A percentile compares a stretch with the other conserved stretches of the same genome.
Conservation (phyloP, 768 basidiomycete genomes). For the Hortiboletus campestris region DNA sequence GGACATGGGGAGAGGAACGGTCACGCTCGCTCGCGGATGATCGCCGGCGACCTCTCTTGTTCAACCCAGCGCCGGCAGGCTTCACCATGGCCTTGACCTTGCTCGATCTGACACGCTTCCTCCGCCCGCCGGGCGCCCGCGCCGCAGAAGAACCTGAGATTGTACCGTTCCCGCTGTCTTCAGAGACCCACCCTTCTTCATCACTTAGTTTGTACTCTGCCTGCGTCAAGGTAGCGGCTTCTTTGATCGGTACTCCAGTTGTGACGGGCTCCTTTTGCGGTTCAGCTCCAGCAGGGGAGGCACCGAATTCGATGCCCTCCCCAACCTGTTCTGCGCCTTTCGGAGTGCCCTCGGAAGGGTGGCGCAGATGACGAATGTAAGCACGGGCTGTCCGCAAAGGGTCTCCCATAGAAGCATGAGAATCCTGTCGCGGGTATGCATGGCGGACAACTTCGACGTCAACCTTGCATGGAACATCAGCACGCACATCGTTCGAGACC, state of each 20-base stretch:
- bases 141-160: constrained; percentile 5
- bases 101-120: constrained; percentile 27
- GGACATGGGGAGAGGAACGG: neutral
- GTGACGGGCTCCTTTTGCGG: constrained; percentile 3
- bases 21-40: constrained; percentile 15
- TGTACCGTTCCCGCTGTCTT: constrained; percentile 37
- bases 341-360: constrained; percentile 15
- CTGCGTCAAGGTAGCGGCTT: neutral
- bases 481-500: neutral
- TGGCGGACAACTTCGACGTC: constrained; percentile 63
- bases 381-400: constrained; percentile 5
- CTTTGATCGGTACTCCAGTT: neutral
- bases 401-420: neutral
- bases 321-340: constrained; percentile 27
- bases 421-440: constrained; percentile 24
- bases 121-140: constrained; percentile 12
- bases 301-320: constrained; percentile 15
- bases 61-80: neutral
- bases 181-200: constrained; percentile 67
- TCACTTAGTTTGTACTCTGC: constrained; percentile 34
- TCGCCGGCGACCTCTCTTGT: constrained; percentile 14
- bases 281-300: constrained; percentile 16
- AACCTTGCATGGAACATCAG: constrained; percentile 42
- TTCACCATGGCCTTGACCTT: constrained; percentile 15
- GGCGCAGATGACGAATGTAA: constrained; percentile 15